Base-by-base conservation (phyloP, 305 asterid species). In the Fraxinus dipetala region DNA sequence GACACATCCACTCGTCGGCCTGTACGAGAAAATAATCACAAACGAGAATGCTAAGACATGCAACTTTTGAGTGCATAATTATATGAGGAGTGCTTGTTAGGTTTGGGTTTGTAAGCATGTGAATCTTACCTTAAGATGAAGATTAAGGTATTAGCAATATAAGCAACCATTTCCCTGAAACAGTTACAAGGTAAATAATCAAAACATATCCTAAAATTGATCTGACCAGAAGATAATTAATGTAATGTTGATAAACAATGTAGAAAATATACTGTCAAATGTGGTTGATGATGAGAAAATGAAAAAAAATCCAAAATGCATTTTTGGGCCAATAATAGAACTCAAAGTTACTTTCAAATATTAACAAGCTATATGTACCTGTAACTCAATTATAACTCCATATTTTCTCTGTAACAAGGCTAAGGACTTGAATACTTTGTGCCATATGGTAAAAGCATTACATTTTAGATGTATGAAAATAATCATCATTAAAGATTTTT, bases 111-210 rank as follows among this genome's bases (percentile, higher is more conserved):
- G 75, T 14, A 69, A 31, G 75, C 75, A 13, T 14, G 11, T 69
- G 6, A 32, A 70, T 76, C 88, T 85, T 88, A 94, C 99, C 99
- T 96, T 82, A 96, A 85, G 87, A 96, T 94, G 91, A 96, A 96
- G 90, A 94, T 94, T 78, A 96, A 87, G 77, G 99, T 96, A 83
- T 96, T 96, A 7, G 99, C 98, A 84, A 96, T 94, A 83, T 96
- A 96, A 16, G 98, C 89, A 81, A 94, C 96, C 98, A 96, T 94
- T 89, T 93, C 99, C 99, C 99, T 94, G 98, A 86, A 90, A 89
- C 88, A 89, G 80, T 85, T 73, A 78, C 31, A 63, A 76, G 73
- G 86, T 61, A 73, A 56, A 45, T 67, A 81, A 81, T 84, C 59
- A 89, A 80, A 88, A 76, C 1, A 65, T 72, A 65, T 56, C 80